Evolutionary conservation across 2,329 filamentous ascomycete genomes (phyloP), one percentile per base, ranked within the genome.

Genomic region (Hypoxylon sp.): DNA sequence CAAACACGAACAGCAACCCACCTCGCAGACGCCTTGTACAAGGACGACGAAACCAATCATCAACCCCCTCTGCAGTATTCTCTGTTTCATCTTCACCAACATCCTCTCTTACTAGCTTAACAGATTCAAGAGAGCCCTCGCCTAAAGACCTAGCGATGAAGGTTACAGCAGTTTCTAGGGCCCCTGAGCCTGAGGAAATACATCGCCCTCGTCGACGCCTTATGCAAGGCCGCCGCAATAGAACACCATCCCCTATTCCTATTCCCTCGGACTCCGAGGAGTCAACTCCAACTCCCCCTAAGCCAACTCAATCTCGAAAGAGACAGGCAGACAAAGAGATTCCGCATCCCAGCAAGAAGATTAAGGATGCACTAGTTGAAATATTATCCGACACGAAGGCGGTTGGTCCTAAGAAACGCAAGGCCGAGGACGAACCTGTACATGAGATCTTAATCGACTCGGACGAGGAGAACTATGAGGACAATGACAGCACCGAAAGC

Each of bases 51-150:
- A 71, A 73, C 0, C 68, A 59, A 57, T 77, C 76, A 25, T 71
- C 74, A 14, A 73, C 74, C 0, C 72, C 76, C 10, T 68, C 75
- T 17, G 68, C 72, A 45, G 66, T 78, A 23, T 78, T 78, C 63
- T 79, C 77, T 51, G 66, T 76, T 32, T 73, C 76, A 3, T 75
- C 77, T n/a, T 77, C 76, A 19, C 67, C 75, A 11, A 72, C 75
- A 48, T 78, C 77, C 5, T 61, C 72, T 23, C 66, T 73, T n/a
- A 77, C 74, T n/a, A 75, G 74, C n/a, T 75, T 73, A 9, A 62
- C 65, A 36, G 62, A 57, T 14, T 73, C 71, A 51, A 55, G 69
- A 62, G 59, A 52, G 17, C 51, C 71, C 59, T 71, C 66, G 17
- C 59, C 70, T 30, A 59, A 56, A n/a, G 50, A 45, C 7, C 34